Evolutionary conservation across 208 protist species (phyloP).

Genomic region (Leishmania turanica): DNA sequence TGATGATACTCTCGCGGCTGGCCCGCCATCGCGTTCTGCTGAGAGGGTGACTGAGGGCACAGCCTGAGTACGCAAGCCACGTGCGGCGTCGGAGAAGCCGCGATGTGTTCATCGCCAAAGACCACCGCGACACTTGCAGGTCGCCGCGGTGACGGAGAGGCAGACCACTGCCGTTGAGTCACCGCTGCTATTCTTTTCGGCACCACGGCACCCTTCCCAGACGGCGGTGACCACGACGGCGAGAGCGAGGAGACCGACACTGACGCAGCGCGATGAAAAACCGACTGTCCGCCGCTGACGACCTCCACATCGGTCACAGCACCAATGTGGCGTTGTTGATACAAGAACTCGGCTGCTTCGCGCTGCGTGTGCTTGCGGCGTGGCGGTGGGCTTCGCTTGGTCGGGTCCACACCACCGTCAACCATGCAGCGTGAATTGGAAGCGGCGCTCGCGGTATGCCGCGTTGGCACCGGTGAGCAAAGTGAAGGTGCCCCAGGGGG

Average conservation of each 20-base stretch:
- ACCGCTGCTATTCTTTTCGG: not conserved
- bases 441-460: not conserved
- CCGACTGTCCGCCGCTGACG: not conserved
- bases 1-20: not conserved
- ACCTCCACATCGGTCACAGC: not conserved
- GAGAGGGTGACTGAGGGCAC: conserved; percentile 10
- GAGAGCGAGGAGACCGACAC: conserved; percentile 3
- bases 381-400: conserved; percentile 8
- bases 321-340: not conserved
- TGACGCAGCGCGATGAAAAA: not conserved
- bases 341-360: conserved; percentile 14
- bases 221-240: conserved; percentile 1
- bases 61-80: conserved; percentile 3
- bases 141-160: conserved; percentile 18
- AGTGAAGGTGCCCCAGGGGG: not conserved
- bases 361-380: conserved; percentile 28
- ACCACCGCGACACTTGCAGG: not conserved
- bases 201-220: not conserved
- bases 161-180: not conserved
- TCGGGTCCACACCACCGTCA: not conserved
- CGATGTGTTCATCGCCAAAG: not conserved
- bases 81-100: not conserved
- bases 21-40: conserved; percentile 8
- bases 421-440: not conserved
- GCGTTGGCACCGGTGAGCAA: not conserved